Percentiles rank a stretch among this genome's conserved stretches.
Evolutionary conservation across 768 basidiomycete genomes (phyloP).

Genomic region (Amanita thiersii): DNA sequence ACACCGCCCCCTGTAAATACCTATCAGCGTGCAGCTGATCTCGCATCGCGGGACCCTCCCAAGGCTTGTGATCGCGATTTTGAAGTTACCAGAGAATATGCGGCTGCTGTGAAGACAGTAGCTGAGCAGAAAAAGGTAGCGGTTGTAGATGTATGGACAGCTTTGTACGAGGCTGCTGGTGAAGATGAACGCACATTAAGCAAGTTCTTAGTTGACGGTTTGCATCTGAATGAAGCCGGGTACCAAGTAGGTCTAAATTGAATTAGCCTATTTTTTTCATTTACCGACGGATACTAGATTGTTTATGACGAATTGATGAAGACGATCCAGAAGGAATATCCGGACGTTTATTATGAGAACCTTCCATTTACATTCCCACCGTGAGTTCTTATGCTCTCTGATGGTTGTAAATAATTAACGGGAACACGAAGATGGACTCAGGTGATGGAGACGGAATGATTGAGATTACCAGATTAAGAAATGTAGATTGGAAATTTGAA

Average conservation of each 20-base stretch:
- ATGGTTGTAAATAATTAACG: slow-evolving; percentile 8
- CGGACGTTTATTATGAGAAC: slow-evolving; percentile 62
- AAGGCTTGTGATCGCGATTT: slow-evolving; percentile 51
- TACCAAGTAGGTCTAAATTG: slow-evolving; percentile 47
- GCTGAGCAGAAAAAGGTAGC: slow-evolving; percentile 47
- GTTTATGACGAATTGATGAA: slow-evolving; percentile 56
- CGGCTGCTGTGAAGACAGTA: slow-evolving; percentile 58
- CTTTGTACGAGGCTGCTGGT: slow-evolving; percentile 68
- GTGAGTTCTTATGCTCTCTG: slow-evolving; percentile 32
- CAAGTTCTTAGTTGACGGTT: slow-evolving; percentile 59
- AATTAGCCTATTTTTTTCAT: slow-evolving; percentile 1
- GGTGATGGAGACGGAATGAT: slow-evolving; percentile 21
- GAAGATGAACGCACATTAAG: slow-evolving; percentile 43
- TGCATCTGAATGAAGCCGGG: slow-evolving; percentile 72
- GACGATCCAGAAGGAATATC: slow-evolving; percentile 48
- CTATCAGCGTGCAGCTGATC: slow-evolving; percentile 42
- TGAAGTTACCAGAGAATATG: slow-evolving; percentile 57
- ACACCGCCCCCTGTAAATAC: slow-evolving; percentile 82
- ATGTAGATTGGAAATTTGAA: background rate
- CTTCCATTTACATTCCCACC: slow-evolving; percentile 49
- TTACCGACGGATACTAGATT: slow-evolving; percentile 32
- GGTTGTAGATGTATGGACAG: slow-evolving; percentile 69
- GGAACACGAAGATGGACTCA: slow-evolving; percentile 24
- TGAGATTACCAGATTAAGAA: slow-evolving; percentile 12
- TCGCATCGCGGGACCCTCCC: slow-evolving; percentile 42